These are phyloP conservation scores for Priceomyces melissophilus DNA, from an alignment of 805 yeast species.

Conservation along the genomic window DNA sequence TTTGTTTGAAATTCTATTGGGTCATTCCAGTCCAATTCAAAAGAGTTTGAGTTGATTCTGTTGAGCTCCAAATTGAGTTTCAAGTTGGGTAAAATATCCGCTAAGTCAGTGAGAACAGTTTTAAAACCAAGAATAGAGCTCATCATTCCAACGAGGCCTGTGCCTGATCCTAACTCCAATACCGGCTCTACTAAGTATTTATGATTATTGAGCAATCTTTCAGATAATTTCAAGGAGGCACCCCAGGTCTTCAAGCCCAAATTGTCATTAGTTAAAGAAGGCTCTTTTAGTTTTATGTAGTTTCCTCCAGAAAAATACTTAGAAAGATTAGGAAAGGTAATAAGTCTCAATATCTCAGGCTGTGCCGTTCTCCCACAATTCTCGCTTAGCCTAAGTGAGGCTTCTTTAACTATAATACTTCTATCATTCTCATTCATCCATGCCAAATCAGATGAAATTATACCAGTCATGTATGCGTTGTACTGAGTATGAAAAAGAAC, in stretches of 20 bases:
- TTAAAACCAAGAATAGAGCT: constrained; percentile 51
- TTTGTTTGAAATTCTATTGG: constrained; percentile 41
- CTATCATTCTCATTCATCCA: constrained; percentile 41
- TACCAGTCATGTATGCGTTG: constrained; percentile 46
- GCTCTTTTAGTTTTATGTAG: constrained; percentile 57
- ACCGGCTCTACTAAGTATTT: constrained; percentile 26
- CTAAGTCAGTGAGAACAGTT: constrained; percentile 68
- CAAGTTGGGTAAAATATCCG: constrained; percentile 72
- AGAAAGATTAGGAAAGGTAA: constrained; percentile 42
- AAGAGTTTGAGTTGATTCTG: constrained; percentile 29
- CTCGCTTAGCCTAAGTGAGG: constrained; percentile 69
- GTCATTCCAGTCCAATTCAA: constrained; percentile 74
- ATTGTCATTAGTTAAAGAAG: constrained; percentile 81
- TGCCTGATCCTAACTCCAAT: constrained; percentile 91
- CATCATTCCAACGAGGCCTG: constrained; percentile 84
- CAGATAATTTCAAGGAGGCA: constrained; percentile 69
- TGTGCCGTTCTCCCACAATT: constrained; percentile 82
- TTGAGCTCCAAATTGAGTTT: constrained; percentile 57
- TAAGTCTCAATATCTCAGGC: constrained; percentile 63
- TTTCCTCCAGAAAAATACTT: constrained; percentile 14
- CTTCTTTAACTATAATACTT: constrained; percentile 46
- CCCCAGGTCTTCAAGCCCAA: constrained; percentile 97
- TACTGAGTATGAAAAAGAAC: constrained; percentile 30
- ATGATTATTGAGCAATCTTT: constrained; percentile 38
- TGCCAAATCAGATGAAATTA: constrained; percentile 45